Conservation (phyloP, 1,284 basidiomycete genomes). For the Leccinum griseonigrum region DNA sequence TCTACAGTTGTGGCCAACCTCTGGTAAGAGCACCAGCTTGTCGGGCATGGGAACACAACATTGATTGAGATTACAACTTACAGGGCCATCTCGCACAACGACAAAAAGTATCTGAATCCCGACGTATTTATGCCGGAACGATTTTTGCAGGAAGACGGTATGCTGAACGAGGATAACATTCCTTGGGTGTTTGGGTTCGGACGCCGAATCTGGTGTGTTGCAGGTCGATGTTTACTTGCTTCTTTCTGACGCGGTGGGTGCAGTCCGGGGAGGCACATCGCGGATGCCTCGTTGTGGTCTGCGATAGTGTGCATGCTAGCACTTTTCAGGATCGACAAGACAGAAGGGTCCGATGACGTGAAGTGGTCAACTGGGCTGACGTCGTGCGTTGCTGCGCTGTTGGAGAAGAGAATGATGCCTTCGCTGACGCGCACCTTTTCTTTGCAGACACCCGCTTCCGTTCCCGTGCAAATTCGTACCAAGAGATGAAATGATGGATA, state of each 20-base stretch:
- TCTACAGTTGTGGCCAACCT: not conserved
- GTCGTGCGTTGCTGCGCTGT: not conserved
- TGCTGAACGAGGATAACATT: too few species aligned
- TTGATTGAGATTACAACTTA: not conserved
- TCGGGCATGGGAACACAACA: not conserved
- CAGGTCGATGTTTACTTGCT: not conserved
- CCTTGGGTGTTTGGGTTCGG: too few species aligned
- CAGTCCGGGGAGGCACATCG: not conserved
- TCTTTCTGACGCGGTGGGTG: not conserved
- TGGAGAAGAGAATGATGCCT: not conserved
- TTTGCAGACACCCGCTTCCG: not conserved
- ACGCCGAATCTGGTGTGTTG: too few species aligned
- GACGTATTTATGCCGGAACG: too few species aligned
- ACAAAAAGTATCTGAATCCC: too few species aligned
- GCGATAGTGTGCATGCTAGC: not conserved
- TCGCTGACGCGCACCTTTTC: not conserved
- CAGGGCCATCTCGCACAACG: not conserved
- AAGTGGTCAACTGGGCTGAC: not conserved
- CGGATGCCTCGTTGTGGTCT: not conserved
- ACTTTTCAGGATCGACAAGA: not conserved
- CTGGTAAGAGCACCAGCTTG: not conserved
- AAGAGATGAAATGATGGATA: not conserved
- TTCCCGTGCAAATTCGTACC: not conserved
- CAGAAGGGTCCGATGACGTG: not conserved
- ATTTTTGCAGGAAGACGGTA: too few species aligned